Percentiles rank a stretch among this genome's conserved stretches.
These are phyloP conservation scores for Entomophthora muscae DNA, from an alignment of 371 early-diverging fungal species.

Conservation along the genomic window DNA sequence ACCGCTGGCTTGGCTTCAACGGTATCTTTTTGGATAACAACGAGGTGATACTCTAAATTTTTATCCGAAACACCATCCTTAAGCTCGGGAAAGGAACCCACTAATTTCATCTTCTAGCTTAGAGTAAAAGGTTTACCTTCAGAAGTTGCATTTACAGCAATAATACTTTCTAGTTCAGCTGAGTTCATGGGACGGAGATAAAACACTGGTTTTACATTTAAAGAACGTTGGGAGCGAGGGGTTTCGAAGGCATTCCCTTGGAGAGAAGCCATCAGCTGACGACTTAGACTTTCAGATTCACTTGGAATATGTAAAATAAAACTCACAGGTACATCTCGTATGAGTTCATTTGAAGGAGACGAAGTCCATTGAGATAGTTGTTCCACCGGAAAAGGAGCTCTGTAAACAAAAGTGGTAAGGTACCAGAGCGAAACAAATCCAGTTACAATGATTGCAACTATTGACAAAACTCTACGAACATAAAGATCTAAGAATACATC, in stretches of 20 bases:
- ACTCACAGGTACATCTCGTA: background rate
- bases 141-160: background rate
- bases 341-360: background rate
- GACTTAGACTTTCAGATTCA: background rate
- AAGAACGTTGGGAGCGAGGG: background rate
- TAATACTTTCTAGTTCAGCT: background rate
- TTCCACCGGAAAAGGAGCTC: constrained; percentile 1
- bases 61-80: background rate
- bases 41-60: background rate
- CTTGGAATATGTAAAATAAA: background rate
- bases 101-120: background rate
- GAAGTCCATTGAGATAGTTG: background rate
- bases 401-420: background rate
- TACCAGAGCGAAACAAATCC: background rate
- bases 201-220: background rate
- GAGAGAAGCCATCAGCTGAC: background rate
- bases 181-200: background rate
- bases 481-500: background rate
- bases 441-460: background rate
- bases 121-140: background rate
- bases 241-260: background rate
- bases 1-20: background rate
- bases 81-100: background rate
- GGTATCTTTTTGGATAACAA: background rate
- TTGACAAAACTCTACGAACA: background rate